Evolutionary conservation across 768 basidiomycete genomes (phyloP), one percentile per base, ranked within the genome.

Genomic region (Mycena epipterygia): DNA sequence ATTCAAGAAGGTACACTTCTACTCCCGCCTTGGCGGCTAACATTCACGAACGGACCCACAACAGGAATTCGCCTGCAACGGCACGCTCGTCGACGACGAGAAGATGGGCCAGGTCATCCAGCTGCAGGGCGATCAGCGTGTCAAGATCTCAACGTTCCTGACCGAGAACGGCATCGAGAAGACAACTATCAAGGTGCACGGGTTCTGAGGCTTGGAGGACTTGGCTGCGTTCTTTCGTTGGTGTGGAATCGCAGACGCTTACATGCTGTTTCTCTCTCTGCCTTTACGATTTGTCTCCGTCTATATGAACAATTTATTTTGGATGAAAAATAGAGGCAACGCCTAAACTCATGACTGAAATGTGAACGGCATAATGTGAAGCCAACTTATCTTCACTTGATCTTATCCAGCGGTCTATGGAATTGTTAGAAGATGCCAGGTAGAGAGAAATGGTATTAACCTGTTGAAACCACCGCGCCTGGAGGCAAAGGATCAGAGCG

Each of bases 31-130:
- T 57, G 21, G 9, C 19, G 27, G 49, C 46, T 56, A 25, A 11
- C 61, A 55, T 41, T 53, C 23, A 41, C 73, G 39, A 27, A 21
- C 42, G 70, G 68, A 33, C 25, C 19, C 19, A 9, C 46, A 57
- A 14, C 74, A 97, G 95, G 95, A 98, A 87, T 98, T 98, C 76
- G 97, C 97, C 74, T 98, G 97, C 87, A 99, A 99, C 83, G 98
- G 98, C 75, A 97, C 93, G 58, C 89, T 99, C 76, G 94, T 98
- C 74, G 94, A 96, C 61, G 95, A 98, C 84, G 94, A 94, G 81
- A 95, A 96, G 85, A 90, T 95, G 85, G 98, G 98, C 65, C 89
- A 96, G 85, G 95, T 99, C 80, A 95, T 99, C 78, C 98, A 99
- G 84, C 91, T 99, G 73, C 98, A 99, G 81, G 98, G 98, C 71